phyloP scores from a whole-genome alignment of 768 basidiomycete genomes.

The Inosperma sp. region DNA sequence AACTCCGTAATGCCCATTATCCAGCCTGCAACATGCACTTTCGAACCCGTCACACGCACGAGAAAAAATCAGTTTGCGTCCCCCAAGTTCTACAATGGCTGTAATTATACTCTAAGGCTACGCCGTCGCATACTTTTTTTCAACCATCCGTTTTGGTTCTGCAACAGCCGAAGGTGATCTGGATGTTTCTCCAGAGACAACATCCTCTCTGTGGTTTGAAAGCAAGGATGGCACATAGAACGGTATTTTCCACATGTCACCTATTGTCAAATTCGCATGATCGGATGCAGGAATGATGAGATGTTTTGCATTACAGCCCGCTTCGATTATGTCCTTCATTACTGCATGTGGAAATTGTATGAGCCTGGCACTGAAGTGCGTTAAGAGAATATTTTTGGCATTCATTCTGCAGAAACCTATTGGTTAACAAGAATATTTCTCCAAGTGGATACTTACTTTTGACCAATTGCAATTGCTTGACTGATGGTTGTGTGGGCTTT shows the following conservation, averaged over 20 bases:
- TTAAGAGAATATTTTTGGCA: slow-evolving; percentile 81
- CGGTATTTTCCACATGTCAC: slow-evolving; percentile 84
- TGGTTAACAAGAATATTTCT: neutral
- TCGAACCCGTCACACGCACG: too few relatives aligned
- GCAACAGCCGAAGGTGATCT: neutral
- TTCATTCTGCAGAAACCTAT: slow-evolving; percentile 57
- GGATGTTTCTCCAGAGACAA: neutral
- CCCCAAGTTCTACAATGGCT: too few relatives aligned
- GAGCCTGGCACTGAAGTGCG: slow-evolving; percentile 93
- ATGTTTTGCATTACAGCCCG: slow-evolving; percentile 30
- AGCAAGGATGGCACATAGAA: slow-evolving; percentile 64
- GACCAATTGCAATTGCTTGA: slow-evolving; percentile 78
- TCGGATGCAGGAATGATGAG: slow-evolving; percentile 79
- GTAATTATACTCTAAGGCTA: neutral
- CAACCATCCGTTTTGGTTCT: neutral
- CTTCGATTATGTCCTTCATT: slow-evolving; percentile 14
- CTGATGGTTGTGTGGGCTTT: slow-evolving; percentile 91
- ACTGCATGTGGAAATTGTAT: slow-evolving; percentile 73
- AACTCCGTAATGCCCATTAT: too few relatives aligned
- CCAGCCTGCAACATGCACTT: too few relatives aligned
- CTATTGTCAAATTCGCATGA: slow-evolving; percentile 62
- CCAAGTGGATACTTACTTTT: slow-evolving; percentile 44
- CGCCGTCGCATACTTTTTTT: neutral
- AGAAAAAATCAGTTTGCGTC: too few relatives aligned
- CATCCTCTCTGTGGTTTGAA: neutral